Evolutionary conservation across 1,284 basidiomycete genomes (phyloP).

Genomic region (Malassezia equina): DNA sequence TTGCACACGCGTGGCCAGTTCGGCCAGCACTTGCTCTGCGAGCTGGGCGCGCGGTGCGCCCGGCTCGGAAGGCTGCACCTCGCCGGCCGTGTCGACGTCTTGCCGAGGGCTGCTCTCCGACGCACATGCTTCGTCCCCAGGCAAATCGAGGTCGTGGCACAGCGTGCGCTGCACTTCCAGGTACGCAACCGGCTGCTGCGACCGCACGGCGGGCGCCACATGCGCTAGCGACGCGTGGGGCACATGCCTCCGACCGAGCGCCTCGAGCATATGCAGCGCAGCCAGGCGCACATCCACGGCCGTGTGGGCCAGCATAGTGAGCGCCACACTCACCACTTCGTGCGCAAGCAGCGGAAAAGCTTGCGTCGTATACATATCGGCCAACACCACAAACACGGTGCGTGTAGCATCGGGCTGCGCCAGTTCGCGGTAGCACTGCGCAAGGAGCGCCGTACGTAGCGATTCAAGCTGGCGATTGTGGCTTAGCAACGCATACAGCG

Average conservation of each 20-base stretch:
- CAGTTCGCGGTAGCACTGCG: constrained; percentile 60
- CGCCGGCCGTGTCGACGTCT: not conserved
- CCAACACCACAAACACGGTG: constrained; percentile 67
- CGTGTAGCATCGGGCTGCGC: constrained; percentile 50
- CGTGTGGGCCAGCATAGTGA: constrained; percentile 59
- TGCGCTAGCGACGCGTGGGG: not conserved
- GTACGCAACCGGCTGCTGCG: constrained; percentile 64
- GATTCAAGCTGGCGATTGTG: constrained; percentile 57
- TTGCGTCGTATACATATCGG: constrained; percentile 60
- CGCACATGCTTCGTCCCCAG: not conserved
- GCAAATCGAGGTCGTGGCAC: not conserved
- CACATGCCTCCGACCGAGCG: not conserved
- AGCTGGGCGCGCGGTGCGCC: not conserved
- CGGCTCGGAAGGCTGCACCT: not conserved
- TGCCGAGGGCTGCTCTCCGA: too few relatives aligned
- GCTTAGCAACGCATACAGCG: constrained; percentile 62
- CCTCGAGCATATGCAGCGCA: constrained; percentile 63
- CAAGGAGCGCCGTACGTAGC: constrained; percentile 63
- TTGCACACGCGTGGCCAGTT: not conserved
- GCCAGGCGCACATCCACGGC: constrained; percentile 60
- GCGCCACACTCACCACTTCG: constrained; percentile 59
- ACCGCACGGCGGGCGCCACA: constrained; percentile 51
- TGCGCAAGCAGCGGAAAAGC: constrained; percentile 60
- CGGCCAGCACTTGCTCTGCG: not conserved
- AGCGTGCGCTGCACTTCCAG: constrained; percentile 17